phyloP scores from a whole-genome alignment of 352 stramenopile genomes.

The Phytopythium ostracodes region DNA sequence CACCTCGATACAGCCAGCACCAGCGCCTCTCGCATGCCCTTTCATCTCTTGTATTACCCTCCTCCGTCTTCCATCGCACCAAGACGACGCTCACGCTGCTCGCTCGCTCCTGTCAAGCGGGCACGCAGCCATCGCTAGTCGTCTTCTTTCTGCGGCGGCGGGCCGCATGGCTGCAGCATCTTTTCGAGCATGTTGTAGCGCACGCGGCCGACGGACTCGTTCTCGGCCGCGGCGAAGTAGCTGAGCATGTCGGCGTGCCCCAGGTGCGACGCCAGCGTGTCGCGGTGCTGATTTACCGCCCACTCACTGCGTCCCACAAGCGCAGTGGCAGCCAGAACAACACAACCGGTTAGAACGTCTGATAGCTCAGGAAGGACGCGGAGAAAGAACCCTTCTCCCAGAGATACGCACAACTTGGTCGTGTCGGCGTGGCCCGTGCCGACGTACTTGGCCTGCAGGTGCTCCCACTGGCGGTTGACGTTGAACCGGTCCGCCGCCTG shows the following conservation, averaged over 20 bases:
- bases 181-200: slow-evolving; percentile 60
- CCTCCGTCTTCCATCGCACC: not conserved
- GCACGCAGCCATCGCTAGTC: slow-evolving; percentile 32
- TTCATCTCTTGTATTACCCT: no score
- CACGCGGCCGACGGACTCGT: slow-evolving; percentile 91
- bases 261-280: slow-evolving; percentile 96
- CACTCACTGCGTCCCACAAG: slow-evolving; percentile 80
- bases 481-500: slow-evolving; percentile 88
- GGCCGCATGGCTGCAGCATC: slow-evolving; percentile 80
- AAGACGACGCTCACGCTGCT: not conserved
- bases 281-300: slow-evolving; percentile 98
- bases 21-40: no score
- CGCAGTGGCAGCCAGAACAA: not conserved
- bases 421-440: slow-evolving; percentile 95
- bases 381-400: not conserved
- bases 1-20: no score
- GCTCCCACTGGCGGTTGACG: slow-evolving; percentile 92
- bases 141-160: slow-evolving; percentile 68
- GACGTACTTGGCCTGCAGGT: slow-evolving; percentile 94
- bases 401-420: slow-evolving; percentile 91
- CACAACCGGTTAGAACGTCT: not conserved
- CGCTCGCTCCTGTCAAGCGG: not conserved
- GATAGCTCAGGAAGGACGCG: not conserved
- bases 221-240: slow-evolving; percentile 98
- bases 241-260: slow-evolving; percentile 97